Conservation (phyloP, 1,139 yeast genomes). For the Candida sp. region DNA sequence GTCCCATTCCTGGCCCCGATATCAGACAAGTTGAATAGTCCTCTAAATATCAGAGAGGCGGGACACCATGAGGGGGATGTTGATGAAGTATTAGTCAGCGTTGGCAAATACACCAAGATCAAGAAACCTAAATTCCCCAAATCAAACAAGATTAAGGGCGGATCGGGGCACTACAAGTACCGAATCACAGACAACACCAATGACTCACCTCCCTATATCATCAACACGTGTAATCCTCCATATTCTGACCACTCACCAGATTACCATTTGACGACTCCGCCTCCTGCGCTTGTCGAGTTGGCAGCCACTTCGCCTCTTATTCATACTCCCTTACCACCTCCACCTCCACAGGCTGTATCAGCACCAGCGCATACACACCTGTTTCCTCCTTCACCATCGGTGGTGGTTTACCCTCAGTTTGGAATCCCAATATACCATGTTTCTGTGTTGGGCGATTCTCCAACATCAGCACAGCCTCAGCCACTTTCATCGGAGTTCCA, state of each 20-base stretch:
- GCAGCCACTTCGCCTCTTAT: not conserved
- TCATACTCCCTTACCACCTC: constrained; percentile 1
- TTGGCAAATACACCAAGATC: constrained; percentile 17
- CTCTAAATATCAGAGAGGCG: not conserved
- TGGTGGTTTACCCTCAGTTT: constrained; percentile 7
- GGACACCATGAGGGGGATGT: not conserved
- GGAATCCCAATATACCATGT: constrained; percentile 5
- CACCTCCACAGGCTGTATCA: not conserved
- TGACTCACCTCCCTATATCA: not conserved
- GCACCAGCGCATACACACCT: not conserved
- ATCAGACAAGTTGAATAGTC: not conserved
- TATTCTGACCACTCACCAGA: constrained; percentile 1
- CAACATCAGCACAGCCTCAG: not conserved
- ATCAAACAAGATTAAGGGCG: constrained; percentile 11
- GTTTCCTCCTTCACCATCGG: constrained; percentile 1
- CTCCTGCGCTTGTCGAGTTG: not conserved
- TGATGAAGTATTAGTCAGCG: constrained; percentile 11
- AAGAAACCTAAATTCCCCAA: constrained; percentile 17
- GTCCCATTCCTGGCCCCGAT: constrained; percentile 8
- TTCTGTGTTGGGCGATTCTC: not conserved
- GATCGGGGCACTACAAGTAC: constrained; percentile 9
- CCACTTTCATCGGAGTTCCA: not conserved
- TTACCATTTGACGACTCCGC: not conserved
- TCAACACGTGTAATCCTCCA: not conserved
- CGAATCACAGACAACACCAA: constrained; percentile 5